These are phyloP conservation scores for Lyophyllum shimeji DNA, from an alignment of 768 basidiomycete genomes.

Conservation along the genomic window DNA sequence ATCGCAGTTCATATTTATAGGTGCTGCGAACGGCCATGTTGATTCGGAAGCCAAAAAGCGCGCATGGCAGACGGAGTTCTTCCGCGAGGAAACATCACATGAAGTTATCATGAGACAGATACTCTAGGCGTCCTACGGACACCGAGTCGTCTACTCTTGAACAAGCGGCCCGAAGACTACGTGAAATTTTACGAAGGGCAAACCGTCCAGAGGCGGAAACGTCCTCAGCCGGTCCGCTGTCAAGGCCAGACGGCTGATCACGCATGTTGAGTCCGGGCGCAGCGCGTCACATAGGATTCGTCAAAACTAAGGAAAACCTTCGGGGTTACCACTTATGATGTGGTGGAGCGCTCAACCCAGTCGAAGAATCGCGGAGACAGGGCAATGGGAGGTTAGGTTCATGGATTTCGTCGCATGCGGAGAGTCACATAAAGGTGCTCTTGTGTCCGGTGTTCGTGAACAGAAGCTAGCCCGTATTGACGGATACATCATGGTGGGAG, in stretches of 20 bases:
- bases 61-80: conserved; percentile 3
- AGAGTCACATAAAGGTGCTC: background rate
- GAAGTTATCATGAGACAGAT: conserved; percentile 9
- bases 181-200: background rate
- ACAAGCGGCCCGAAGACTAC: background rate
- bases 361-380: background rate
- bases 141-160: background rate
- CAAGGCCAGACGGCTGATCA: background rate
- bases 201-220: no score
- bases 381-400: background rate
- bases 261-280: background rate
- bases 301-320: background rate
- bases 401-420: background rate
- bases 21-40: background rate
- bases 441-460: no score
- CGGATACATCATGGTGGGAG: no score
- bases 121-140: background rate
- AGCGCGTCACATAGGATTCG: background rate
- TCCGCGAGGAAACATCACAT: conserved; percentile 4
- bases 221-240: background rate
- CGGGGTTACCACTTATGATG: background rate
- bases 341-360: background rate
- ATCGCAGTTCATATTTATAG: conserved; percentile 7
- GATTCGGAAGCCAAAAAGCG: background rate
- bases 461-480: no score